These are phyloP conservation scores for Cytospora leucostoma DNA, from an alignment of 2,329 filamentous ascomycete species.

Conservation along the genomic window DNA sequence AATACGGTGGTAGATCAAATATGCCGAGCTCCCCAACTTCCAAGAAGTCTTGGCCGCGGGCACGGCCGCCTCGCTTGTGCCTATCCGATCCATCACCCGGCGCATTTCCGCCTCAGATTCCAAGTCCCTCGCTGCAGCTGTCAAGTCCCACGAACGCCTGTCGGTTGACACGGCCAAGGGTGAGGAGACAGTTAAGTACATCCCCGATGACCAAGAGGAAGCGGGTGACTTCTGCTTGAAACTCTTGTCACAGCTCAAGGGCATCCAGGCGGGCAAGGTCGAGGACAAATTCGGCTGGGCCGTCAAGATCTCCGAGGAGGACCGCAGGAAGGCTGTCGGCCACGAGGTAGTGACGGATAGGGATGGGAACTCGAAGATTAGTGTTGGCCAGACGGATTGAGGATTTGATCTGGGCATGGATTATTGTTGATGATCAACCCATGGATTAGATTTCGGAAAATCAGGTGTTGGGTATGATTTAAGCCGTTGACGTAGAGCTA, in stretches of 20 bases:
- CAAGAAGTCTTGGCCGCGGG: slow-evolving; percentile 86
- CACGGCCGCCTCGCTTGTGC: slow-evolving; percentile 87
- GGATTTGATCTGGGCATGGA: not conserved
- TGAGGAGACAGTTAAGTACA: slow-evolving; percentile 57
- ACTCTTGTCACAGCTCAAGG: slow-evolving; percentile 76
- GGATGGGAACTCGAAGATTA: slow-evolving; percentile 30
- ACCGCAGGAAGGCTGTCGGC: slow-evolving; percentile 44
- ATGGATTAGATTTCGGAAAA: no score
- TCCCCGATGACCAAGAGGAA: slow-evolving; percentile 60
- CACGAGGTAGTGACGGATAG: slow-evolving; percentile 33
- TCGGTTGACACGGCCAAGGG: slow-evolving; percentile 37
- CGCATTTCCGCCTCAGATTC: slow-evolving; percentile 44
- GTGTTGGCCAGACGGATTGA: slow-evolving; percentile 42
- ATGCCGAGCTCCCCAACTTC: slow-evolving; percentile 56
- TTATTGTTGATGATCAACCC: no score
- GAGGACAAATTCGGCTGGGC: slow-evolving; percentile 79
- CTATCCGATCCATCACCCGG: slow-evolving; percentile 87
- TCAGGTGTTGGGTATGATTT: no score
- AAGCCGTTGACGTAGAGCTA: no score
- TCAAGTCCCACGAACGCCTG: slow-evolving; percentile 42
- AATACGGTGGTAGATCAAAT: slow-evolving; percentile 56
- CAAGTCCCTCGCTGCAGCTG: slow-evolving; percentile 41
- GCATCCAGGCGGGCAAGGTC: slow-evolving; percentile 79
- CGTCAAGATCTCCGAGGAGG: slow-evolving; percentile 46
- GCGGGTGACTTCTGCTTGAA: slow-evolving; percentile 73